Evolutionary conservation across 2,329 filamentous ascomycete genomes (phyloP), one percentile per base, ranked within the genome.

Genomic region (Verticillium klebahnii): DNA sequence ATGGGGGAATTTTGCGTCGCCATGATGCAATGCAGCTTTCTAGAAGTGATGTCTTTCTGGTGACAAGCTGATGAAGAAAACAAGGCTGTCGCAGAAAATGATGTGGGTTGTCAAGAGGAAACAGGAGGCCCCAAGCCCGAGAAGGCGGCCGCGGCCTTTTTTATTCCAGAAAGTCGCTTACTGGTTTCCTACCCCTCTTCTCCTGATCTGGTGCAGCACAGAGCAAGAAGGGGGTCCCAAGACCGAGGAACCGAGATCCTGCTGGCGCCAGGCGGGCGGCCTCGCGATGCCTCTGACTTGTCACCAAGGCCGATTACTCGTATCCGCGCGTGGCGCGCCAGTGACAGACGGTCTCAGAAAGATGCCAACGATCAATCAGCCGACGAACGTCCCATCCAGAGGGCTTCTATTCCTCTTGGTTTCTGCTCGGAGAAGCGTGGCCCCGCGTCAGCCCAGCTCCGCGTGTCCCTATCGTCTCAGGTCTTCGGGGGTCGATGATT

Each of bases 1-100:
- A 60, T 56, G 45, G 61, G 56, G 29, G 59, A 61, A 23, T 57
- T 40, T 1, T 57, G 14, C 9, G 45, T 31, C n/a, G 56, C 58
- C 56, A 56, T 63, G 19, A 25, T 58, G 45, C 4, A 29, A 29
- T 29, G 4, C 29, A 29, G 29, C 3, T 29, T 29, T 29, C 29
- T 29, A 29, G 29, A 29, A 29, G 5, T 29, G 29, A 29, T 29
- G 29, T 29, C 29, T 29, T 29, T 29, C 29, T 29, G 29, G 29
- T 29, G 29, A 29, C 29, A 29, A 29, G 29, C 29, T 29, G 4
- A 6, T 4, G 29, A 29, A 5, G 29, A 29, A 29, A 6, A 29
- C 5, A 29, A 29, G 5, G 4, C 29, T 29, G 29, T 29, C 5
- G 29, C 29, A 5, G 29, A 29, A 29, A 29, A 29, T 29, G 29